Evolutionary conservation across 345 rosid species (phyloP).

Genomic region (Syzygium jambos): DNA sequence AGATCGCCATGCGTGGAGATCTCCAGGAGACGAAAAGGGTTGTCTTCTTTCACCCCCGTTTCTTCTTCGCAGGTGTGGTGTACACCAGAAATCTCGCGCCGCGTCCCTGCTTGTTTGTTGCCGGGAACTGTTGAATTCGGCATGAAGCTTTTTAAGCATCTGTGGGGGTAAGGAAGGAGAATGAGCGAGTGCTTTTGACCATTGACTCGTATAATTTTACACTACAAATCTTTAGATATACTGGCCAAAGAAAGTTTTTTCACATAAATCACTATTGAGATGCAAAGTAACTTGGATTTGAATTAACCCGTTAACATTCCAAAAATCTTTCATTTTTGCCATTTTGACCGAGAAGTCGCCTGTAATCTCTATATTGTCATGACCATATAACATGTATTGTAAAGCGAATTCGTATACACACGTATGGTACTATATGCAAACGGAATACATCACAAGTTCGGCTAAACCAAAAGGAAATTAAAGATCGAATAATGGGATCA

Average conservation of each 20-base stretch:
- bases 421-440: no score
- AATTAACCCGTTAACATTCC: background rate
- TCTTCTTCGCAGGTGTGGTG: background rate
- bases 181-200: no score
- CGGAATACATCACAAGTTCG: no score
- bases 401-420: no score
- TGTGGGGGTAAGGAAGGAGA: background rate
- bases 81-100: background rate
- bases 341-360: background rate
- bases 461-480: background rate
- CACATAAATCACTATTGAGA: background rate
- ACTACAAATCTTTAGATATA: background rate
- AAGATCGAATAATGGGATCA: background rate
- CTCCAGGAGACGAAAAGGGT: background rate
- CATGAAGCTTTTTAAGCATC: background rate
- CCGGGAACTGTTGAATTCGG: background rate
- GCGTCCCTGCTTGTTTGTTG: background rate
- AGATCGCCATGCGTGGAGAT: background rate
- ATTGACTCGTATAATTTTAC: background rate
- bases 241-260: background rate
- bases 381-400: background rate
- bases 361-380: rapidly evolving
- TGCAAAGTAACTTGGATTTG: background rate
- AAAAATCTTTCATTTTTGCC: background rate
- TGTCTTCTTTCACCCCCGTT: background rate